Evolutionary conservation across 305 asterid species (phyloP).

Genomic region (Solanum hybrid): DNA sequence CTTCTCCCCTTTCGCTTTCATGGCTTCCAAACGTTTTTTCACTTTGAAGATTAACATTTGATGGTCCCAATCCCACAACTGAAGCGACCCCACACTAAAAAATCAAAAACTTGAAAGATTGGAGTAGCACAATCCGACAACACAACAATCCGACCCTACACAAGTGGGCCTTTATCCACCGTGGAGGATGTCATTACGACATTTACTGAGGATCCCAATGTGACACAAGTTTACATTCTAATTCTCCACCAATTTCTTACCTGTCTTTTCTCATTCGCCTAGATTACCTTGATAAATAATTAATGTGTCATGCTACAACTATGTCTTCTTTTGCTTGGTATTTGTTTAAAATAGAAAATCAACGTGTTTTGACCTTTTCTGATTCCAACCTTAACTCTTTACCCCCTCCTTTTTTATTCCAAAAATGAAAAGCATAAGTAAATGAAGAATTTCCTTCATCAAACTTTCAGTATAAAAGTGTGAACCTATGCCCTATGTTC

Average conservation of each 20-base stretch:
- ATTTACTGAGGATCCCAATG: no score
- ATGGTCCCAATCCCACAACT: no score
- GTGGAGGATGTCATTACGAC: no score
- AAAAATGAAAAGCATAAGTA: background rate
- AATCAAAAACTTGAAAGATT: no score
- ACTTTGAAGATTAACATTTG: no score
- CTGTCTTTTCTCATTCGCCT: background rate
- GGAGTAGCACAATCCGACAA: no score
- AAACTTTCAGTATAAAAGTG: background rate
- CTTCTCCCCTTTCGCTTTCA: no score
- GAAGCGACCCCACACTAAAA: no score
- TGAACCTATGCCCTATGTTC: background rate
- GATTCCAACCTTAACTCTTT: background rate
- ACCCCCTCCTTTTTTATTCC: background rate
- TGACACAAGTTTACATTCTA: no score
- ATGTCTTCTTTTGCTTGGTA: background rate
- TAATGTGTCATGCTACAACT: background rate
- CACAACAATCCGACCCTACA: no score
- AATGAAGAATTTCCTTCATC: background rate
- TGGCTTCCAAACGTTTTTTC: no score
- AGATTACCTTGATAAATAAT: background rate
- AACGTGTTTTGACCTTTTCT: background rate
- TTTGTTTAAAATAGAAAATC: background rate
- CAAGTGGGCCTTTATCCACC: no score
- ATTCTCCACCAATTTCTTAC: background rate